These are phyloP conservation scores for Candida cerambycidarum DNA, from an alignment of 805 yeast species.

Conservation along the genomic window DNA sequence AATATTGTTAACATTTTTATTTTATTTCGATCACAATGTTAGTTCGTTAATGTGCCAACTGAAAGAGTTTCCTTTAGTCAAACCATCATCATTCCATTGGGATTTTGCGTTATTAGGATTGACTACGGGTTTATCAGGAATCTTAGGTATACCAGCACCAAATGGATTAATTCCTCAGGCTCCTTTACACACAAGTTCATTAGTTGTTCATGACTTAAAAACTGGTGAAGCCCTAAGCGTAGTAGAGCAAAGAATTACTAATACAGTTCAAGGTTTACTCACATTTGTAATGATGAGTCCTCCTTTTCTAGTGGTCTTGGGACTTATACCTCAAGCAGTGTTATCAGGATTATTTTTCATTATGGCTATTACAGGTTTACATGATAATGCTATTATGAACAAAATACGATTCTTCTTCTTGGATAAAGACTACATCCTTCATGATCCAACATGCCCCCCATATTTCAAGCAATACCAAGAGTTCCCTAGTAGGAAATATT, in stretches of 20 bases:
- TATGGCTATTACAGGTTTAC: slow-evolving; percentile 84
- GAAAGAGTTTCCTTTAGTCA: slow-evolving; percentile 72
- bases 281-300: slow-evolving; percentile 86
- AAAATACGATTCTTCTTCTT: slow-evolving; percentile 62
- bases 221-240: slow-evolving; percentile 49
- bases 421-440: slow-evolving; percentile 45
- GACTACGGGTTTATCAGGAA: slow-evolving; percentile 83
- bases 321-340: slow-evolving; percentile 88
- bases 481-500: slow-evolving; percentile 42
- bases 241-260: slow-evolving; percentile 88
- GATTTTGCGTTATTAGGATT: slow-evolving; percentile 83
- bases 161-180: slow-evolving; percentile 98
- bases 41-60: slow-evolving; percentile 92
- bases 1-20: slow-evolving; percentile 73
- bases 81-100: slow-evolving; percentile 92
- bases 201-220: slow-evolving; percentile 53
- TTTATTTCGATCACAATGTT: slow-evolving; percentile 94
- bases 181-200: slow-evolving; percentile 82
- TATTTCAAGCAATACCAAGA: slow-evolving; percentile 30
- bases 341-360: slow-evolving; percentile 89
- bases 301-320: slow-evolving; percentile 79
- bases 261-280: slow-evolving; percentile 79
- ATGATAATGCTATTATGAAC: slow-evolving; percentile 62
- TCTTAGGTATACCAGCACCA: slow-evolving; percentile 92
- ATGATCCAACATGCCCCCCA: slow-evolving; percentile 38